phyloP scores from a whole-genome alignment of 1,139 yeast genomes.

The Candida tropicalis region DNA sequence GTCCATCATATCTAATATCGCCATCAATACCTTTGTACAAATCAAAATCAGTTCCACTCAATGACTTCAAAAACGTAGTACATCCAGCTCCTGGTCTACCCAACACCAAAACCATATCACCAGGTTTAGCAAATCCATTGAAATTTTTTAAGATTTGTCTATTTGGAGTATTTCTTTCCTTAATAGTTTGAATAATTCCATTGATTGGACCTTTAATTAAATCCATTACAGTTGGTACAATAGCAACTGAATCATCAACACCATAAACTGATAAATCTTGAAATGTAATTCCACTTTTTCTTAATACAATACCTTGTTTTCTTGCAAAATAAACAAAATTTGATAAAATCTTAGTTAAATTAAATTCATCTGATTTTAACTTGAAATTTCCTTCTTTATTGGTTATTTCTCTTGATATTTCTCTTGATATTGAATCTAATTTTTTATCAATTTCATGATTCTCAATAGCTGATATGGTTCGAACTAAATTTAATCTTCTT shows the following conservation, averaged over 20 bases:
- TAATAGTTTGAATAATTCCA: slow-evolving; percentile 15
- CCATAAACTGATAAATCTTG: slow-evolving; percentile 52
- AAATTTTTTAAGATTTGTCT: slow-evolving; percentile 48
- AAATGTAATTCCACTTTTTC: slow-evolving; percentile 50
- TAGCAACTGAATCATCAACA: slow-evolving; percentile 48
- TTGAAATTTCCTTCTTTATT: slow-evolving; percentile 17
- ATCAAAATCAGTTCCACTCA: slow-evolving; percentile 47
- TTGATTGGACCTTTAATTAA: slow-evolving; percentile 41
- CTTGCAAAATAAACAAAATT: slow-evolving; percentile 19
- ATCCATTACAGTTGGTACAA: slow-evolving; percentile 51
- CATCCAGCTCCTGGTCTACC: slow-evolving; percentile 76
- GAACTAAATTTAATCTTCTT: slow-evolving; percentile 17
- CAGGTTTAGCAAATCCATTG: slow-evolving; percentile 49
- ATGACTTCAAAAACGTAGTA: slow-evolving; percentile 55
- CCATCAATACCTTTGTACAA: slow-evolving; percentile 29
- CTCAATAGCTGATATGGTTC: slow-evolving; percentile 20
- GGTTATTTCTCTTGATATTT: slow-evolving; percentile 17
- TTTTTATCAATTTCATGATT: slow-evolving; percentile 12
- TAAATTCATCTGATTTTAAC: slow-evolving; percentile 18
- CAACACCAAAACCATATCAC: slow-evolving; percentile 62
- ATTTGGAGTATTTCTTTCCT: slow-evolving; percentile 23
- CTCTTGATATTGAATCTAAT: slow-evolving; percentile 17
- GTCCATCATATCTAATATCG: slow-evolving; percentile 54
- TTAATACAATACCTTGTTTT: slow-evolving; percentile 46
- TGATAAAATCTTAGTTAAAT: slow-evolving; percentile 17